A percentile compares a stretch with the other conserved stretches of the same genome.
Conservation (phyloP, 371 early-diverging fungal genomes). For the Mortierella sp. region DNA sequence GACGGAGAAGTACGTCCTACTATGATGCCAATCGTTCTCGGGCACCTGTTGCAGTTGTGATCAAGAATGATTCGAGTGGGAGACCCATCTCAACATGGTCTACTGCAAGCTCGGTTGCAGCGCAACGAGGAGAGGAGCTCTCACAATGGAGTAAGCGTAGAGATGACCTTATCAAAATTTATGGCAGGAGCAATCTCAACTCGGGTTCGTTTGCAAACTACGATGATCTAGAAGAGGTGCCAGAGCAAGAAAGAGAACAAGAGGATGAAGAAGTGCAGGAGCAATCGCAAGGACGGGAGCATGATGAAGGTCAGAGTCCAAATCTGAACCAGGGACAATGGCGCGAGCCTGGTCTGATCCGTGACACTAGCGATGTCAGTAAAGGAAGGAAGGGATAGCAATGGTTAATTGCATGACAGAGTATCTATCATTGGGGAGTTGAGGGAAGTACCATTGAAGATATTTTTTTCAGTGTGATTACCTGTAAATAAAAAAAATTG, state of each 20-base stretch:
- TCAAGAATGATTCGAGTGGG: conserved; percentile 36
- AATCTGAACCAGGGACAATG: no score
- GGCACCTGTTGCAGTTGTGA: conserved; percentile 40
- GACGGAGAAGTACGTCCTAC: conserved; percentile 48
- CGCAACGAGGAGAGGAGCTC: conserved; percentile 49
- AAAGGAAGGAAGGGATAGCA: background rate
- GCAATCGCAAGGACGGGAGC: conserved; percentile 3
- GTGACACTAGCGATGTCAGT: background rate
- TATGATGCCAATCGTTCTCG: conserved; percentile 54
- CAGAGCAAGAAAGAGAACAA: conserved; percentile 9
- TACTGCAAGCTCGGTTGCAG: conserved; percentile 51
- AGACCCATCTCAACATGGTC: conserved; percentile 56
- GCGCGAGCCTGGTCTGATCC: background rate
- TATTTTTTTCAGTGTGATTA: no score
- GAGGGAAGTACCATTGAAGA: background rate
- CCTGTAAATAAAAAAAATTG: background rate
- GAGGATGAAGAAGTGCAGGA: conserved; percentile 23
- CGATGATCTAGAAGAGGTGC: conserved; percentile 22
- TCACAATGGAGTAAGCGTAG: conserved; percentile 45
- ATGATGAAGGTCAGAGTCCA: background rate
- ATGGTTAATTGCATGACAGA: background rate
- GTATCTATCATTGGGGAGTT: background rate
- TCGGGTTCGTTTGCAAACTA: conserved; percentile 13
- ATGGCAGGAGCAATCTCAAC: conserved; percentile 29
- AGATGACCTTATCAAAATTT: conserved; percentile 48